Base-by-base conservation (phyloP, 208 protist genomes). In the Crithidia bombi region DNA sequence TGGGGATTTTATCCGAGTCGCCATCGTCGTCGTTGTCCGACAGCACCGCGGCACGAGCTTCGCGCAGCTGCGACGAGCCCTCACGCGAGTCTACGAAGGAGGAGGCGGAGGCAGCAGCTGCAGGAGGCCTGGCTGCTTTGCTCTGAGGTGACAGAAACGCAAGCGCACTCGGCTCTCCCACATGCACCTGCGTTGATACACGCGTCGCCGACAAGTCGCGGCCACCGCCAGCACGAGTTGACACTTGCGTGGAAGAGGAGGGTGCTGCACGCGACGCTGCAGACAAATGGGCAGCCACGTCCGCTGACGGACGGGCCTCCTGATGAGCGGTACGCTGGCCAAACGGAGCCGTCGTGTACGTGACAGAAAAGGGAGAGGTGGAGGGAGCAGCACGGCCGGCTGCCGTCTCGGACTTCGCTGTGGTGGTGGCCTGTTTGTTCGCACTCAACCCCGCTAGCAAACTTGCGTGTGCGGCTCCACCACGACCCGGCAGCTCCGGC, bases 111-210 rank as follows among this genome's bases (percentile, higher is more conserved):
- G 49, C 25, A 3, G 25, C 7, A 0, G 54, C 65, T 15, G 49
- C 25, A 3, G 25, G 7, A 0, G 39, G 26, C 17, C 58, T 23
- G 1, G 43, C n/a, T 3, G 58, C 39, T 26, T 59, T 64, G 61
- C 52, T 39, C 12, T 73, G 35, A 25, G 84, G 84, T 9, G 84
- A 89, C 21, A 90, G 63, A 65, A 90, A 93, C 23, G 82, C 69
- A 17, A 93, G 59, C 49, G 87, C 82, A 28, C 87, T 93, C 7
- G 87, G 87, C 64, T 93, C 87, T 26, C 64, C 71, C 6, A 23
- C 17, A 6, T 2, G 43, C 0, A 11, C 32, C 0, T 52, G 68
- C 12, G 57, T 64, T n/a, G 11, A 1, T 26, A 38, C 2, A 12
- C 9, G 17, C 14, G 15, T 9, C 0, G 28, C 5, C 3, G 36